Evolutionary conservation across 2,329 filamentous ascomycete species (phyloP).

Genomic region (Daldinia sp.): DNA sequence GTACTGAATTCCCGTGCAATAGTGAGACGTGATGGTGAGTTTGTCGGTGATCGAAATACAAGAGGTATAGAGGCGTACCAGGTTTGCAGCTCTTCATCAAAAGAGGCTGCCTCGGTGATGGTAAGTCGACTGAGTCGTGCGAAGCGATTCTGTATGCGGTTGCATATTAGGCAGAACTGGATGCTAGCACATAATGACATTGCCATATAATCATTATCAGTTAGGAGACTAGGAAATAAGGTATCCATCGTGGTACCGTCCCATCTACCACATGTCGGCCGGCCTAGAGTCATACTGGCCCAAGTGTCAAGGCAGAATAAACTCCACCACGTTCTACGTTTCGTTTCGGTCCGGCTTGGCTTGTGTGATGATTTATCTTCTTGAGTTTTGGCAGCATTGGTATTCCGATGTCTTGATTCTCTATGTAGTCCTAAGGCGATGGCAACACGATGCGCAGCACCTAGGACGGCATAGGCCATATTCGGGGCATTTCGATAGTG

Average conservation of each 20-base stretch:
- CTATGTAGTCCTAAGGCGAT: slow-evolving; percentile 37
- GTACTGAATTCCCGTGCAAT: slow-evolving; percentile 36
- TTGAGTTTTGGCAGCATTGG: slow-evolving; percentile 7
- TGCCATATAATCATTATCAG: slow-evolving; percentile 34
- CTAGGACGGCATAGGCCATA: slow-evolving; percentile 37
- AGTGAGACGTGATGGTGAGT: slow-evolving; percentile 34
- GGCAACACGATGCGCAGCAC: slow-evolving; percentile 36
- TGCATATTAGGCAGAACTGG: slow-evolving; percentile 37
- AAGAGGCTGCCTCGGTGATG: slow-evolving; percentile 28
- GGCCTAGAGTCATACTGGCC: slow-evolving; percentile 40
- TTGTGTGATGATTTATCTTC: slow-evolving; percentile 1
- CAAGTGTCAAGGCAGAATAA: slow-evolving; percentile 40
- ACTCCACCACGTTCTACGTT: slow-evolving; percentile 40
- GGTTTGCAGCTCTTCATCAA: slow-evolving; percentile 35
- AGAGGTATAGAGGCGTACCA: slow-evolving; percentile 34
- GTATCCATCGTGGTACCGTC: slow-evolving; percentile 37
- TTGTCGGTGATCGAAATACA: slow-evolving; percentile 29
- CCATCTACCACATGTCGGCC: slow-evolving; percentile 39
- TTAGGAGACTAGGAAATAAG: slow-evolving; percentile 24
- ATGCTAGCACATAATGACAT: slow-evolving; percentile 33
- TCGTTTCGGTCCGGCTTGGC: slow-evolving; percentile 32
- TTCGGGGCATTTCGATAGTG: slow-evolving; percentile 40
- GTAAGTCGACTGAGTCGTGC: slow-evolving; percentile 37
- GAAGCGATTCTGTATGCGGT: slow-evolving; percentile 37
- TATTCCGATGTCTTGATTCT: slow-evolving; percentile 31